Evolutionary conservation across 257 asterid species (phyloP), one percentile per base, ranked within the genome.

Genomic region (Plectranthus barbatus): DNA sequence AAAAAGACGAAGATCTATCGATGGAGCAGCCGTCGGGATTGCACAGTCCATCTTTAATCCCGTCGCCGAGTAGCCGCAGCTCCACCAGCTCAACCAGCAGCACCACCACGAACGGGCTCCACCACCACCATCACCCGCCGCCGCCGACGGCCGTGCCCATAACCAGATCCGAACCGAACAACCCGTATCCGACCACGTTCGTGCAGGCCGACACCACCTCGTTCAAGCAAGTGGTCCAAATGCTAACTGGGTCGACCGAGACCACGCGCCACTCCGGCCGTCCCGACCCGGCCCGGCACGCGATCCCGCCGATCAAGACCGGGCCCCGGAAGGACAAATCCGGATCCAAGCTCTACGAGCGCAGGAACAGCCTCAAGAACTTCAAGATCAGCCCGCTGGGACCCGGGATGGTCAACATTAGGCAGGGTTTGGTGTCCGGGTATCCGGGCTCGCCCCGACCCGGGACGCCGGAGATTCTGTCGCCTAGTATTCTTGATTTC

Each of bases 111-210:
- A 14, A 3, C 50, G 75, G 1, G 71, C 72, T 4, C 77, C n/a
- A n/a, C 49, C n/a, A 7, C 9, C 71, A 26, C 44, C 50, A 20
- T 21, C 52, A 18, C 36, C 70, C 9, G 39, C 72, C 4, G 13
- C n/a, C n/a, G 69, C 33, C 18, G 72, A 4, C 72, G n/a, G n/a
- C n/a, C n/a, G n/a, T n/a, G n/a, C 94, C 95, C 68, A 62, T 80
- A 34, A 72, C 96, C 76, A 84, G 92, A 91, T 88, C 98, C 82
- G 94, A 86, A 36, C 92, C 93, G 11, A 88, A 83, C 79, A 84
- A 44, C 79, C 96, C 95, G 3, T 83, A 83, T 73, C 96, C 96
- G 46, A 81, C n/a, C n/a, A n/a, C n/a, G n/a, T n/a, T n/a, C n/a
- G n/a, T n/a, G n/a, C n/a, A n/a, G n/a, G n/a, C n/a, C n/a, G n/a